Evolutionary conservation across 768 basidiomycete genomes (phyloP).

Genomic region (Leccinum arenicola): DNA sequence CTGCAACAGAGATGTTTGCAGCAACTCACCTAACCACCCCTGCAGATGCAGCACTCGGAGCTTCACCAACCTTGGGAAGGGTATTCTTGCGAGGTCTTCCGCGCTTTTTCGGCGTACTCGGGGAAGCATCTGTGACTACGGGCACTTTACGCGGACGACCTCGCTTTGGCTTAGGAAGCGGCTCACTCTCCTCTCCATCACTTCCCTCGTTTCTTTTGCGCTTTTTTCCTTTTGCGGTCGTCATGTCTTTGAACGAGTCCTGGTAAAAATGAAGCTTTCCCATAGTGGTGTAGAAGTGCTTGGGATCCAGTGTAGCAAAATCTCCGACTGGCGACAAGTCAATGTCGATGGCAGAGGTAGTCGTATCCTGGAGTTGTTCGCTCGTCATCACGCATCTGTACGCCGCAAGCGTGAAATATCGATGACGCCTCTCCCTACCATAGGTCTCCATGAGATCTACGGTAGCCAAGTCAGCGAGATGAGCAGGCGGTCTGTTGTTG

Average conservation of each 20-base stretch:
- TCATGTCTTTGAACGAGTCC: constrained; percentile 45
- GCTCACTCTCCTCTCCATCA: constrained; percentile 19
- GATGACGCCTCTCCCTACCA: constrained; percentile 82
- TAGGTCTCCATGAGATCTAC: constrained; percentile 74
- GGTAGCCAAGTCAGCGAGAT: constrained; percentile 70
- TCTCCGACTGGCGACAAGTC: constrained; percentile 53
- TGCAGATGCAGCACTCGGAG: background rate
- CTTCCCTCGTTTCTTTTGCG: constrained; percentile 30
- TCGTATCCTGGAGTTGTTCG: constrained; percentile 60
- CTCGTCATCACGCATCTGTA: constrained; percentile 61
- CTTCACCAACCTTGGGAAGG: constrained; percentile 1
- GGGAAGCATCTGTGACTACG: constrained; percentile 3
- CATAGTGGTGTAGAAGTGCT: constrained; percentile 54
- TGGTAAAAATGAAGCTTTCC: constrained; percentile 43
- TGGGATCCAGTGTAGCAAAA: constrained; percentile 44
- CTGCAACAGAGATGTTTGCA: background rate
- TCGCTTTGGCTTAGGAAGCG: constrained; percentile 40
- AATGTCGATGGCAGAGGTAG: constrained; percentile 41
- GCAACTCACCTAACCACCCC: background rate
- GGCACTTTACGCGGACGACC: constrained; percentile 52
- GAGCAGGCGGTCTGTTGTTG: constrained; percentile 59
- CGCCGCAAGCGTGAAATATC: constrained; percentile 74
- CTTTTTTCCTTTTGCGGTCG: constrained; percentile 25
- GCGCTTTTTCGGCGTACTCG: constrained; percentile 31
- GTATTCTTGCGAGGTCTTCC: constrained; percentile 34